Conservation (phyloP, 495 filamentous ascomycete genomes). For the Durotheca rogersii region DNA sequence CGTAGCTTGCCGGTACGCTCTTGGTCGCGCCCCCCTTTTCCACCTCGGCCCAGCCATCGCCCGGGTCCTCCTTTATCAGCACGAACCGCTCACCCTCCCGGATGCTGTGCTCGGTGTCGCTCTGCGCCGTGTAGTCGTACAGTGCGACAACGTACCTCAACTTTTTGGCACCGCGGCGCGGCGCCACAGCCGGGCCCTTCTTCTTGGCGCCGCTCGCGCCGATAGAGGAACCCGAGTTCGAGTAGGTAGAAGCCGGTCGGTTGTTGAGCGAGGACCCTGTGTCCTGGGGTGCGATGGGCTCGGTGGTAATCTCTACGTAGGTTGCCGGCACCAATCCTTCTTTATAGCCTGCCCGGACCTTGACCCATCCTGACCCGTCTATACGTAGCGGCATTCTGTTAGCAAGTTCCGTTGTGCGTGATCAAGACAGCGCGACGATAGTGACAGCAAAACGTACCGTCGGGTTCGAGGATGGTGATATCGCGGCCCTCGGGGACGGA, state of each 20-base stretch:
- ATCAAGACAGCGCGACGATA: constrained; percentile 1
- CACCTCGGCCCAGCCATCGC: constrained; percentile 96
- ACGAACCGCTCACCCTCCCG: constrained; percentile 88
- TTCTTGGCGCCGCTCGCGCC: constrained; percentile 65
- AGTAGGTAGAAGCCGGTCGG: constrained; percentile 68
- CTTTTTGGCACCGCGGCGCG: constrained; percentile 89
- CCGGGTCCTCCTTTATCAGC: constrained; percentile 75
- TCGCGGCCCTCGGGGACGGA: constrained; percentile 75
- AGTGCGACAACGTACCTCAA: constrained; percentile 90
- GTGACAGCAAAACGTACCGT: constrained; percentile 68
- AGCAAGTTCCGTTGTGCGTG: constrained; percentile 3
- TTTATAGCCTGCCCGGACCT: constrained; percentile 64
- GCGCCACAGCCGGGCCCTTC: constrained; percentile 90
- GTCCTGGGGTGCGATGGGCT: constrained; percentile 52
- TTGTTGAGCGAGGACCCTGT: constrained; percentile 51
- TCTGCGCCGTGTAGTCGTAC: constrained; percentile 87
- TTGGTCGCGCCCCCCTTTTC: constrained; percentile 87
- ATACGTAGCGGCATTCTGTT: constrained; percentile 9
- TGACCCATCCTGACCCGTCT: constrained; percentile 93
- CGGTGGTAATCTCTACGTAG: constrained; percentile 57
- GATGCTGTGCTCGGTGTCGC: constrained; percentile 87
- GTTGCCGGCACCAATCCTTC: constrained; percentile 85
- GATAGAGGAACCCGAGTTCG: constrained; percentile 74
- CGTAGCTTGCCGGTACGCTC: constrained; percentile 92
- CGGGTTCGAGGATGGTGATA: constrained; percentile 76